Percentiles rank a stretch among this genome's conserved stretches.
These are phyloP conservation scores for Nicotiana undulata DNA, from an alignment of 257 asterid genomes.

Conservation along the genomic window DNA sequence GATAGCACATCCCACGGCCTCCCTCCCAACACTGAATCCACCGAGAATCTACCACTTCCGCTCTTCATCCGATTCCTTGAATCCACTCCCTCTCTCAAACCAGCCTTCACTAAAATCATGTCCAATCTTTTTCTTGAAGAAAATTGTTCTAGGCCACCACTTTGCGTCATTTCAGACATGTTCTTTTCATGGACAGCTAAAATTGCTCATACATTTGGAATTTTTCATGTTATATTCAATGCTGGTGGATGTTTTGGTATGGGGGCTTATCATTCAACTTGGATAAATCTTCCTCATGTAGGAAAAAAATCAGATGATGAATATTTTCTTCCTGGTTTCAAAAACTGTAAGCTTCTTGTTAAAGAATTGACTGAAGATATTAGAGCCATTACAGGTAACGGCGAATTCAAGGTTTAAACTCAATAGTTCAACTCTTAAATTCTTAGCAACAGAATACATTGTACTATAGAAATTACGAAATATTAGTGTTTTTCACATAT, in stretches of 20 bases:
- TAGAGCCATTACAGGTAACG: no score
- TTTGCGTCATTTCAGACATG: no score
- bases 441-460: no score
- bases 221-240: slow-evolving; percentile 39
- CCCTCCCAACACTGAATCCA: slow-evolving; percentile 36
- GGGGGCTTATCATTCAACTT: slow-evolving; percentile 22
- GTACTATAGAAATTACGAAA: no score
- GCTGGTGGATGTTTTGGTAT: slow-evolving; percentile 30
- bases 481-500: no score
- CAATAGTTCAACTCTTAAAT: no score
- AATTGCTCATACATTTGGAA: slow-evolving; percentile 33
- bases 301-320: neutral
- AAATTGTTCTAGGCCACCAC: neutral
- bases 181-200: slow-evolving; percentile 48
- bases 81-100: slow-evolving; percentile 19
- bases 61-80: neutral
- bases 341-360: no score
- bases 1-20: slow-evolving; percentile 42
- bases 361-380: no score
- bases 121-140: slow-evolving; percentile 2
- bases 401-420: no score
- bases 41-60: slow-evolving; percentile 28
- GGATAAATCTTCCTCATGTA: slow-evolving; percentile 46
- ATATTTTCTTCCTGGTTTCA: no score
- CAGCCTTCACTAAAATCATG: slow-evolving; percentile 17